phyloP scores from a whole-genome alignment of 2,329 filamentous ascomycete genomes.

The Cladosporium sp. region DNA sequence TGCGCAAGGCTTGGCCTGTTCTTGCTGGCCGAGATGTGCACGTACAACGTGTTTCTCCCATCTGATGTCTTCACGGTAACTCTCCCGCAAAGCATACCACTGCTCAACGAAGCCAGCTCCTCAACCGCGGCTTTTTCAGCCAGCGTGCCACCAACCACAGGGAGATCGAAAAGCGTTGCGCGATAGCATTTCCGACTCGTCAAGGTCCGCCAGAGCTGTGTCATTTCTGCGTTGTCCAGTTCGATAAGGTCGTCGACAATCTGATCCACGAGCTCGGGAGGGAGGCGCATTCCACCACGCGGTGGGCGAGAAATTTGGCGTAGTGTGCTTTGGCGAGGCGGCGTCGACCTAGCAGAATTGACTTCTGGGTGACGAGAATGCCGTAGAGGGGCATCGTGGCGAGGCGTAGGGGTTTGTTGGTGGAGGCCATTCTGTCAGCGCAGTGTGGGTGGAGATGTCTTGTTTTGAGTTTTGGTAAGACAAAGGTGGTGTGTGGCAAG shows the following conservation, averaged over 20 bases:
- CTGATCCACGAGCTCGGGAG: slow-evolving; percentile 6
- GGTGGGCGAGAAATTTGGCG: not conserved
- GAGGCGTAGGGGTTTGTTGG: not conserved
- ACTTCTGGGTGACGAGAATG: slow-evolving; percentile 9
- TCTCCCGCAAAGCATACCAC: not conserved
- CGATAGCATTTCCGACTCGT: not conserved
- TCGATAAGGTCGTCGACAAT: not conserved
- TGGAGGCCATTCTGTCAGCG: not conserved
- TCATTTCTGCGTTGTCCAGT: not conserved
- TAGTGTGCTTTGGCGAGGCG: not conserved
- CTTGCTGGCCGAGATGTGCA: not conserved
- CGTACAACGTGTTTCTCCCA: not conserved
- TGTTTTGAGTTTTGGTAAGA: not conserved
- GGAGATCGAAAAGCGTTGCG: not conserved
- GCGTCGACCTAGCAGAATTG: slow-evolving; percentile 4
- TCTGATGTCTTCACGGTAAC: not conserved
- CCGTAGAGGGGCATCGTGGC: slow-evolving; percentile 15
- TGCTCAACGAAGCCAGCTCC: not conserved
- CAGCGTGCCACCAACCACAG: not conserved
- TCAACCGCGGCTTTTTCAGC: not conserved
- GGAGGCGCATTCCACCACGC: not conserved
- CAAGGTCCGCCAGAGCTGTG: not conserved
- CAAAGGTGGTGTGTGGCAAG: not conserved
- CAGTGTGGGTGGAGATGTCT: not conserved
- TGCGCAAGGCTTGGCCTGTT: not conserved